Percentiles rank a stretch among this genome's conserved stretches.
These are phyloP conservation scores for Cutaneotrichosporon cyanovorans DNA, from an alignment of 1,284 basidiomycete genomes.

Conservation along the genomic window DNA sequence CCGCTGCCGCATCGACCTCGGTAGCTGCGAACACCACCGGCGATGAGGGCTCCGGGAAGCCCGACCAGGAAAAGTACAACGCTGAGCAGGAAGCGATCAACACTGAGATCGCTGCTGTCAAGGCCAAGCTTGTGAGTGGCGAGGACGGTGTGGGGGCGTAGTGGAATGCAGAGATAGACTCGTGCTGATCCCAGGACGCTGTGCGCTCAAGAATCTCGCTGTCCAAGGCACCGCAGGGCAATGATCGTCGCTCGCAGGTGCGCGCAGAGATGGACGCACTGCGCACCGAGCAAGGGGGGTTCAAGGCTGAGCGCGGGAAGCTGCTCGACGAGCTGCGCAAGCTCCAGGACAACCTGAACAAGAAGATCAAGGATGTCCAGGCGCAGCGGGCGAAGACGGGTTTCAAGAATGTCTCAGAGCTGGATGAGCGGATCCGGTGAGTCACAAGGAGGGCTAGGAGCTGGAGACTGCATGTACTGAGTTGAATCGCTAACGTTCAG, in stretches of 20 bases:
- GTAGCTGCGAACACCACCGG: conserved; percentile 6
- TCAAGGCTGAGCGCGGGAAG: conserved; percentile 65
- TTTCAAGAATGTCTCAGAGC: conserved; percentile 81
- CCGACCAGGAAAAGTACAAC: conserved; percentile 73
- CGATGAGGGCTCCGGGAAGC: conserved; percentile 54
- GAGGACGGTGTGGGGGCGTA: too few species aligned
- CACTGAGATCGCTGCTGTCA: conserved; percentile 70
- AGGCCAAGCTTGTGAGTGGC: conserved; percentile 71
- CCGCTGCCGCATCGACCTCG: conserved; percentile 7
- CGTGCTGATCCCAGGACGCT: conserved; percentile 53
- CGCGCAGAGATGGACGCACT: conserved; percentile 75
- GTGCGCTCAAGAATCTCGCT: conserved; percentile 71
- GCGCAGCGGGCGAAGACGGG: conserved; percentile 68
- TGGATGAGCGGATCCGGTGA: conserved; percentile 78
- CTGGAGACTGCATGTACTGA: neutral
- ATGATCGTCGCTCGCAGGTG: conserved; percentile 58
- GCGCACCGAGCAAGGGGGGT: conserved; percentile 69
- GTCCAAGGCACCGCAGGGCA: conserved; percentile 52
- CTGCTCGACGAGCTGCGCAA: conserved; percentile 74
- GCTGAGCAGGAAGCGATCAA: conserved; percentile 75
- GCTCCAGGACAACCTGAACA: conserved; percentile 70
- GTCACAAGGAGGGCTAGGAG: conserved; percentile 40
- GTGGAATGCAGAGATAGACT: neutral
- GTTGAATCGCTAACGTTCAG: conserved; percentile 1
- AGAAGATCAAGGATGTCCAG: conserved; percentile 90